phyloP scores from a whole-genome alignment of 257 asterid genomes.

The Gentiana straminea region DNA sequence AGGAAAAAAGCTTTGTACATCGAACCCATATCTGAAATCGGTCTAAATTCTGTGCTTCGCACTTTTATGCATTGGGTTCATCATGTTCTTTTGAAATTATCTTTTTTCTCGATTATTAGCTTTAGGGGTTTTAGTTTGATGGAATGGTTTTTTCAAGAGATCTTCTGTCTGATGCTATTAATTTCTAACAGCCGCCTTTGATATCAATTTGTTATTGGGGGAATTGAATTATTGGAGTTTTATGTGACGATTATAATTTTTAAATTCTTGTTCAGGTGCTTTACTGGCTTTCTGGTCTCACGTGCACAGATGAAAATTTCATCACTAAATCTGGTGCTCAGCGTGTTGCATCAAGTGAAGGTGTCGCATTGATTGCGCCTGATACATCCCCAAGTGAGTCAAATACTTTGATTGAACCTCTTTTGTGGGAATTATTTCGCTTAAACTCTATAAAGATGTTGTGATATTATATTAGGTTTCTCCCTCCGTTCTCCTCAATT shows the following conservation, averaged over 20 bases:
- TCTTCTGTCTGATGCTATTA: no score
- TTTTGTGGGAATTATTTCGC: neutral
- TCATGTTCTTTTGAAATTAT: no score
- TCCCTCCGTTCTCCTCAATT: no score
- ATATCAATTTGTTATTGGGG: no score
- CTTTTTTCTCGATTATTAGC: neutral
- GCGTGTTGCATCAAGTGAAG: constrained; percentile 78
- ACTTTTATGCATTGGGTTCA: neutral
- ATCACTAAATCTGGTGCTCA: constrained; percentile 90
- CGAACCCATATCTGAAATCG: neutral
- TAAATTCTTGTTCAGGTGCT: constrained; percentile 38
- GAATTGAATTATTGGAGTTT: no score
- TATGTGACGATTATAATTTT: neutral
- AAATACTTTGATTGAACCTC: neutral
- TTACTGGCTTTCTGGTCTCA: constrained; percentile 94
- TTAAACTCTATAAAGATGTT: neutral
- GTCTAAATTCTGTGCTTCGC: neutral
- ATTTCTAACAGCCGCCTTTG: no score
- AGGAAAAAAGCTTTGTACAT: neutral
- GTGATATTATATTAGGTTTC: no score
- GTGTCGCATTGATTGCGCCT: constrained; percentile 59
- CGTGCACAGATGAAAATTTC: constrained; percentile 94
- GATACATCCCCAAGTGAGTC: constrained; percentile 93
- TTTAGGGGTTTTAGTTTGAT: neutral
- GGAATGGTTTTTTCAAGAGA: no score